These are phyloP conservation scores for Coemansia pectinata DNA, from an alignment of 192 early-diverging fungal genomes.

Conservation along the genomic window DNA sequence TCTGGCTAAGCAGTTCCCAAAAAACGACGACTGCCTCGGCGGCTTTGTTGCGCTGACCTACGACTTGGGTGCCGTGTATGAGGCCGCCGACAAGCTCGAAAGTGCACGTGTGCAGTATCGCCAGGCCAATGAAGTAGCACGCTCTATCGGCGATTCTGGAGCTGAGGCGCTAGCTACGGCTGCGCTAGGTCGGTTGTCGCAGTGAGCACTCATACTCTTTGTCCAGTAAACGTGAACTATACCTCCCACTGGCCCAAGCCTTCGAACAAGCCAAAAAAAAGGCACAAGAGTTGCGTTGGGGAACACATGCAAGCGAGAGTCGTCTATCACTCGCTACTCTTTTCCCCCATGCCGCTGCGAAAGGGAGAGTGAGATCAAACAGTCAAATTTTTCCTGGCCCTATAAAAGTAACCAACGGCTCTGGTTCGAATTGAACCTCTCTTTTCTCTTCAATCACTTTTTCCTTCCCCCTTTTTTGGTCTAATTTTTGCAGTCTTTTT, in stretches of 20 bases:
- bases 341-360: not conserved
- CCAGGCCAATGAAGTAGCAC: constrained; percentile 37
- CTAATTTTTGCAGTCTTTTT: constrained; percentile 16
- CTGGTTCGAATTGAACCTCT: not conserved
- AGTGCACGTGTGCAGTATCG: constrained; percentile 52
- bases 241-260: too few relatives aligned
- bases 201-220: not conserved
- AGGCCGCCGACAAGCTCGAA: constrained; percentile 30
- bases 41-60: constrained; percentile 54
- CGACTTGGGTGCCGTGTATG: constrained; percentile 45
- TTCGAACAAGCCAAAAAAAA: not conserved
- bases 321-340: too few relatives aligned
- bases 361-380: not conserved
- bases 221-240: too few relatives aligned
- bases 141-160: constrained; percentile 19
- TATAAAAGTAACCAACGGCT: not conserved
- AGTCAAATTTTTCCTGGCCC: not conserved
- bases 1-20: constrained; percentile 42
- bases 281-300: not conserved
- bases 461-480: constrained; percentile 14
- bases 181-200: constrained; percentile 21
- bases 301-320: not conserved
- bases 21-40: constrained; percentile 46
- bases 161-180: constrained; percentile 25
- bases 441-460: not conserved